Evolutionary conservation across 805 yeast species (phyloP).

Genomic region (Zygosaccharomyces siamensis): DNA sequence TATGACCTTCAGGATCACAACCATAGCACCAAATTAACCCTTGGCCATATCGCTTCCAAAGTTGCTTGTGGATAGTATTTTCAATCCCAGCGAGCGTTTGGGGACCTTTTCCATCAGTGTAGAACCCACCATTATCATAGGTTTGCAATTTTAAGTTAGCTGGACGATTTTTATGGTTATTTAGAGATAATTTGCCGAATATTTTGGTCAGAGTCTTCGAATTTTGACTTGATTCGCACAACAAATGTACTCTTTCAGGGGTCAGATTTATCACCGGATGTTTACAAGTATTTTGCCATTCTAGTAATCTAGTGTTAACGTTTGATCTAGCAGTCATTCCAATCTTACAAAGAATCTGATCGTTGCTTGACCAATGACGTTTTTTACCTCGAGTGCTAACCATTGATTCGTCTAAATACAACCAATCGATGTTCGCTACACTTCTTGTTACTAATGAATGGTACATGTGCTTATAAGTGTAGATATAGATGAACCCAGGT

Average conservation of each 20-base stretch:
- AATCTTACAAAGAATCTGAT: constrained; percentile 27
- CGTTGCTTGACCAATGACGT: constrained; percentile 19
- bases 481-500: constrained; percentile 29
- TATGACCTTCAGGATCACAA: constrained; percentile 21
- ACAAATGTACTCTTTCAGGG: constrained; percentile 19
- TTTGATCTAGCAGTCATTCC: constrained; percentile 30
- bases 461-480: constrained; percentile 24
- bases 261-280: constrained; percentile 27
- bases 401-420: constrained; percentile 23
- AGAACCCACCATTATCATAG: constrained; percentile 27
- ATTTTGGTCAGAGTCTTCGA: constrained; percentile 7
- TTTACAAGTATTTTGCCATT: constrained; percentile 29
- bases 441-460: constrained; percentile 12
- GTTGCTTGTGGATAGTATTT: constrained; percentile 20
- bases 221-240: neutral
- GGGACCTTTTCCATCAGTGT: constrained; percentile 16
- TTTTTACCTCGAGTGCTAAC: constrained; percentile 5
- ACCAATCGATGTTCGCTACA: constrained; percentile 14
- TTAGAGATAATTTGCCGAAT: constrained; percentile 13
- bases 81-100: constrained; percentile 21
- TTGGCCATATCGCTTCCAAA: constrained; percentile 31
- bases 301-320: constrained; percentile 25
- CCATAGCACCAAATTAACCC: constrained; percentile 30
- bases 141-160: constrained; percentile 5
- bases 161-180: too few species aligned